Evolutionary conservation across 1,284 basidiomycete genomes (phyloP), one percentile per base, ranked within the genome.

Genomic region (Butyriboletus appendiculatus): DNA sequence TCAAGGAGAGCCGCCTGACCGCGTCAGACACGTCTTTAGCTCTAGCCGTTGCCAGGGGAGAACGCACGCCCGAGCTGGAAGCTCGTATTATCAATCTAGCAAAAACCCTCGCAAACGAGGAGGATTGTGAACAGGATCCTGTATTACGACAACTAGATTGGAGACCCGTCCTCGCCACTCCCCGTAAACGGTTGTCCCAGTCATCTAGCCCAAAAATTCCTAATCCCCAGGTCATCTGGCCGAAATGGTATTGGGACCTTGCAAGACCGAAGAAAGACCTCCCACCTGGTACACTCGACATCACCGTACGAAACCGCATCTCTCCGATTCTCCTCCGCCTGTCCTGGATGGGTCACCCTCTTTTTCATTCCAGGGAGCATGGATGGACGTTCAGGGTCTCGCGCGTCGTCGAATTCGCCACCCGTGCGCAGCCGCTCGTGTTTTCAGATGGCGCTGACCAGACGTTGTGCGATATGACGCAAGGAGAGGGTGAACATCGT

Each of bases 171-270:
- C 33, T 22, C 5, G 22, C 24, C 8, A 20, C 45, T 40, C 22
- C 44, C 24, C 43, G 16, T 20, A n/a, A 42, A 15, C 49, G 46
- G 6, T 28, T 30, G 3, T 18, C 52, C 22, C 33, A 22, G 14
- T 10, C 43, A 20, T 22, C 46, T 11, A 15, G 45, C 2, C 43
- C 56, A 0, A 15, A 49, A 42, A 22, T 4, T 5, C 50, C 51
- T 5, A 59, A 53, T 14, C 41, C 48, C 5, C 62, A 55, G 35
- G 77, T 85, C 0, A 56, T 76, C 30, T 88, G 86, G 86, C 96
- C 96, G 0, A 92, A 94, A 67, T 99, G 97, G 96, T 99, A 94
- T 69, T 96, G 92, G 93, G 94, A 98, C 38, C 81, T 95, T 4
- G 75, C 86, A 5, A 85, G 78, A 61, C 88, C 88, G 4, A 86